A percentile compares a stretch with the other conserved stretches of the same genome.
Conservation (phyloP, 192 early-diverging fungal species). For the Chytriomyces sp. region DNA sequence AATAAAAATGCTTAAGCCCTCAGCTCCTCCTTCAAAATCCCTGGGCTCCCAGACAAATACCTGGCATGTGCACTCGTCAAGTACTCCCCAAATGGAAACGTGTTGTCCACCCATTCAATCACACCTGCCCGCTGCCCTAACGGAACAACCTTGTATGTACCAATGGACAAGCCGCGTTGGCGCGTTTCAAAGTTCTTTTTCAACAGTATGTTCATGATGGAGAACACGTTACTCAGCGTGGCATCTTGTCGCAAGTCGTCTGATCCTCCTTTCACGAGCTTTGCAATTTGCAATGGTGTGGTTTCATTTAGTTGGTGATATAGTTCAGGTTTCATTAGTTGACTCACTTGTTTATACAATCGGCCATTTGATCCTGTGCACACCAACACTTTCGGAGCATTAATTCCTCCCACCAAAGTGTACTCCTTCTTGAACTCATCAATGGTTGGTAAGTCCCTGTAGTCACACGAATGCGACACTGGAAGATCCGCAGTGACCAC, state of each 20-base stretch:
- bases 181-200: constrained; percentile 53
- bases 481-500: constrained; percentile 44
- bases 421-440: constrained; percentile 40
- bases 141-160: constrained; percentile 66
- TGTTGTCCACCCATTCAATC: constrained; percentile 65
- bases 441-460: constrained; percentile 42
- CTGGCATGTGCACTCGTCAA: constrained; percentile 47
- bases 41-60: constrained; percentile 19
- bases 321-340: background rate
- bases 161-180: constrained; percentile 49
- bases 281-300: background rate
- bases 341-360: constrained; percentile 43
- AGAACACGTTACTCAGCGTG: constrained; percentile 71
- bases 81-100: constrained; percentile 53
- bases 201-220: constrained; percentile 66
- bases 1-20: constrained; percentile 15
- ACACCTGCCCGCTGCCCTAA: constrained; percentile 58
- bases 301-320: background rate
- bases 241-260: constrained; percentile 84
- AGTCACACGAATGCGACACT: constrained; percentile 35
- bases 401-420: constrained; percentile 51
- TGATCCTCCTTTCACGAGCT: constrained; percentile 55
- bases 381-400: constrained; percentile 52
- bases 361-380: constrained; percentile 48
- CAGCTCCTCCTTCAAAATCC: background rate